Percentiles rank a stretch among this genome's conserved stretches.
Evolutionary conservation across 2,329 filamentous ascomycete species (phyloP).

Genomic region (Dactylonectria estremocensis): DNA sequence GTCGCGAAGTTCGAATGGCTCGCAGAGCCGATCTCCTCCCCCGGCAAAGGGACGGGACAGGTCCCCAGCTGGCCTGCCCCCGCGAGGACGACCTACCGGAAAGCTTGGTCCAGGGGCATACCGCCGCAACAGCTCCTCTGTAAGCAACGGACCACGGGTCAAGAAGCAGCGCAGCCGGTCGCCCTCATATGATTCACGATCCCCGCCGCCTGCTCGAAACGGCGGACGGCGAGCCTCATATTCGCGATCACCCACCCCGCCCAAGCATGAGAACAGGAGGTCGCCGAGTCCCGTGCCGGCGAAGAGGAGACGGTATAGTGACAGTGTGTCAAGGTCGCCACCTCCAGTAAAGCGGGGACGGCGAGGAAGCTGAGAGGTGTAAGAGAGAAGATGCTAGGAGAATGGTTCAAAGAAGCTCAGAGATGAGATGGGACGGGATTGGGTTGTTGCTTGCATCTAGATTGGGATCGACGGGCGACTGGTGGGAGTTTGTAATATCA

Average conservation of each 20-base stretch:
- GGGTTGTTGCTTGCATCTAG: slow-evolving; percentile 33
- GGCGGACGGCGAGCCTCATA: slow-evolving; percentile 43
- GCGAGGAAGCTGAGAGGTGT: slow-evolving; percentile 42
- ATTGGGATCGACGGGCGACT: slow-evolving; percentile 30
- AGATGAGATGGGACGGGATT: slow-evolving; percentile 29
- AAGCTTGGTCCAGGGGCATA: slow-evolving; percentile 35
- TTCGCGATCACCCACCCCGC: slow-evolving; percentile 45
- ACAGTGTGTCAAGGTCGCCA: slow-evolving; percentile 51
- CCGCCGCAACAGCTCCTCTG: slow-evolving; percentile 54
- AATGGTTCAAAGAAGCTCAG: slow-evolving; percentile 15
- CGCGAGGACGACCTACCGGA: slow-evolving; percentile 42
- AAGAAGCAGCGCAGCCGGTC: slow-evolving; percentile 49
- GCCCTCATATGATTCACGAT: slow-evolving; percentile 52
- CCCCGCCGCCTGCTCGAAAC: slow-evolving; percentile 46
- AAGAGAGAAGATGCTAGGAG: slow-evolving; percentile 1
- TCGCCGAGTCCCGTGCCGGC: slow-evolving; percentile 47
- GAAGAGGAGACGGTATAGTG: slow-evolving; percentile 52
- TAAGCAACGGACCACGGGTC: slow-evolving; percentile 49
- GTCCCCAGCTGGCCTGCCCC: slow-evolving; percentile 42
- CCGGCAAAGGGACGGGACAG: slow-evolving; percentile 42
- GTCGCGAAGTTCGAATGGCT: slow-evolving; percentile 43
- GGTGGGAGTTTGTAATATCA: slow-evolving; percentile 40
- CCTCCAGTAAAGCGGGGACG: slow-evolving; percentile 52
- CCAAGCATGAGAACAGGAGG: slow-evolving; percentile 31
- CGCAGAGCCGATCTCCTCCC: slow-evolving; percentile 42